These are phyloP conservation scores for Setaria viridis DNA, from an alignment of 202 grass and related monocot genomes.

Conservation along the genomic window DNA sequence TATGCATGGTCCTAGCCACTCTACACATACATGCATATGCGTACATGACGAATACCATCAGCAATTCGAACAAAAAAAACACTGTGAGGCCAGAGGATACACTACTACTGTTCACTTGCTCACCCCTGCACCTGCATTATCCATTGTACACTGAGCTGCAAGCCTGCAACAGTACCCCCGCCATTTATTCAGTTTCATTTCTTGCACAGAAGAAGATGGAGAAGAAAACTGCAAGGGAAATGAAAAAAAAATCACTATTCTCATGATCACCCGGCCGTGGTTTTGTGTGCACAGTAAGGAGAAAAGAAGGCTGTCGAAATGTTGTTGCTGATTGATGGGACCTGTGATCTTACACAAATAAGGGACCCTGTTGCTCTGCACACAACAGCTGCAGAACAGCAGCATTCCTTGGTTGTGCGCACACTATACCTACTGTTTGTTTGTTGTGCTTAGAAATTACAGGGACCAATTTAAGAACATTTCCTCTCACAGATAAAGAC, in stretches of 20 bases:
- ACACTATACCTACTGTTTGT: conserved; percentile 25
- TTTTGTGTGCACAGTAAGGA: conserved; percentile 29
- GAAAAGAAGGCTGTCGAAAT: background rate
- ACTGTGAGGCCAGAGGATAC: background rate
- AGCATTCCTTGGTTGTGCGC: conserved; percentile 25
- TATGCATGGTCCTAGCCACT: conserved; percentile 38
- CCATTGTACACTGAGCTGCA: conserved; percentile 16
- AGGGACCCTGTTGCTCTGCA: conserved; percentile 12
- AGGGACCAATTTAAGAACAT: background rate
- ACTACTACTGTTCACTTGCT: background rate
- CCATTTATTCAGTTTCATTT: background rate
- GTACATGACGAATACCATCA: background rate
- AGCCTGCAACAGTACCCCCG: background rate
- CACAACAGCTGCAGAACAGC: conserved; percentile 24
- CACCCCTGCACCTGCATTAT: conserved; percentile 10
- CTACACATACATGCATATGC: background rate
- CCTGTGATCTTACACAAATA: conserved; percentile 47
- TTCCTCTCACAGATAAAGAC: background rate
- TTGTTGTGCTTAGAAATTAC: background rate
- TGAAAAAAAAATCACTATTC: background rate
- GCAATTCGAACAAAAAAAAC: background rate
- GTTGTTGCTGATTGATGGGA: conserved; percentile 41
- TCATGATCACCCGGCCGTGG: conserved; percentile 11
- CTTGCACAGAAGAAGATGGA: background rate
- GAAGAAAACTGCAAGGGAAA: background rate